Evolutionary conservation across 345 rosid genomes (phyloP), one percentile per base, ranked within the genome.

Genomic region (Brassica juncea): DNA sequence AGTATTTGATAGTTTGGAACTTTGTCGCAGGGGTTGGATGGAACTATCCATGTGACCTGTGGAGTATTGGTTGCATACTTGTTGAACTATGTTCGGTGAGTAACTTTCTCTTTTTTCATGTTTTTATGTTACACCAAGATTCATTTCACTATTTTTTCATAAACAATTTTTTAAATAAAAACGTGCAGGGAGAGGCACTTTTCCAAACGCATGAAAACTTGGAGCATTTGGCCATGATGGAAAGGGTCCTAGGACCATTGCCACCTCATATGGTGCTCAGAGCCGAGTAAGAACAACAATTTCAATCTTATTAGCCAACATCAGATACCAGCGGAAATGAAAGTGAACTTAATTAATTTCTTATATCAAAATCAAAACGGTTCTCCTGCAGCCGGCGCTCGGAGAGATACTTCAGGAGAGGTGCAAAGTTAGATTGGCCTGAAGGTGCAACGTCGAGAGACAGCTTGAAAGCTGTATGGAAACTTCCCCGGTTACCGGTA

Each of bases 191-290:
- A 44, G 94, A 88, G 82, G 97, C 97, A 14, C 88, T 92, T 30
- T 90, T 90, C 73, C 92, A 92, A 79, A 92, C 97, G 0, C 94
- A 90, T 66, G 94, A 92, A 83, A 92, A 92, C 76, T 81, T 92
- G 77, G 94, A 92, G 83, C 97, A 90, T 87, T 86, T 92, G 31
- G 97, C 97, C 37, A 92, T 92, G 92, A 90, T 92, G 97, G 94
- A 92, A 82, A 87, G 86, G 82, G 91, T 90, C 77, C 73, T 92
- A 66, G 97, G 94, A 70, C 91, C 97, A 12, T 52, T 92, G 28
- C 94, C 97, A 1, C 89, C 88, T 62, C 91, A 88, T 70, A 88
- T 92, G 90, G 78, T 68, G 49, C 73, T 85, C 67, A 88, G 91
- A 84, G 89, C 89, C 3, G 92, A 89, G 94, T 90, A 86, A 87